Base-by-base conservation (phyloP, 257 asterid genomes). In the Primulina tabacum region DNA sequence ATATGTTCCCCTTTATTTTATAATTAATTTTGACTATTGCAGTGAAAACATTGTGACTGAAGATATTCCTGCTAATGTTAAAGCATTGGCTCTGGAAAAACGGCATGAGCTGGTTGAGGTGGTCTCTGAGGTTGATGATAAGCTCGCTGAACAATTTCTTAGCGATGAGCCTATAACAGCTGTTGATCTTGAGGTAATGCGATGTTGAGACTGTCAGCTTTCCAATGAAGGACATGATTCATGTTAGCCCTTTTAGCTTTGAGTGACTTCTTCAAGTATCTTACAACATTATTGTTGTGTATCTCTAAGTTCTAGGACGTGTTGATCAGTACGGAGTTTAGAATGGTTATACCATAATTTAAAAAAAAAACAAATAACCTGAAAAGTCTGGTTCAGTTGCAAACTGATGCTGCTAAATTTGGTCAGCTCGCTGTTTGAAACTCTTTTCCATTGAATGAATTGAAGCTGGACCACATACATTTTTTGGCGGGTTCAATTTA, bases 61-160 rank as follows among this genome's bases (percentile, higher is more conserved):
- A 80, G 96, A 89, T 32, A 77, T 94, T 77, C 99, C 97, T 76
- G 83, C 90, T 55, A 61, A 91, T 81, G 68, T 89, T 73, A 86
- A 85, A 83, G 89, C 79, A 61, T 35, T 75, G 62, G 93, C 89
- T 73, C 75, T 79, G 64, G 96, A 91, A 75, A 94, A 91, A 79
- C 89, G 97, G n/a, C 96, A 87, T 65, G 97, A 94, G 68, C 85
- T 94, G 62, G 73, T 94, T 81, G 99, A 94, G 84, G 74, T 68
- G 20, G 97, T 91, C 64, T 94, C 97, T 24, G 99, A 94, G 87
- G 97, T 94, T 81, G 97, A 94, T 81, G 99, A 94, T 77, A 64
- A 79, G 71, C 95, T 94, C 75, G 99, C 99, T 1, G 99, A 89
- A 79, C 74, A 83, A 65, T 94, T 91, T 80, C 92, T 94, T 47